These are phyloP conservation scores for Medicago ruthenica DNA, from an alignment of 306 rosid genomes.

Conservation along the genomic window DNA sequence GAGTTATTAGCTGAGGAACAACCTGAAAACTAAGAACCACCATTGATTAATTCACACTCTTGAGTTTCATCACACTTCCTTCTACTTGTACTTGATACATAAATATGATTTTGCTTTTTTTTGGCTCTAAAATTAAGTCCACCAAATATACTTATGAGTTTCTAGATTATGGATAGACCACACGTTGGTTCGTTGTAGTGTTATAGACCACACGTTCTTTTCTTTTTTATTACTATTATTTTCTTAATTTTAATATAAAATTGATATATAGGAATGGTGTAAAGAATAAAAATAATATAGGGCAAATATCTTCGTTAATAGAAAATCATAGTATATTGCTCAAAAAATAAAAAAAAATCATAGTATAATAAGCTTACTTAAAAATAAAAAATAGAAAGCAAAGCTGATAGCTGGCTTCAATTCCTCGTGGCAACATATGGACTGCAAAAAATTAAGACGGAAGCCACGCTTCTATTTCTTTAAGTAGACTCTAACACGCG, in stretches of 20 bases:
- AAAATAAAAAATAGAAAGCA: background rate
- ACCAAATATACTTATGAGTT: background rate
- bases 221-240: background rate
- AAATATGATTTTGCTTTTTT: background rate
- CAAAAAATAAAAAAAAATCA: too few species aligned
- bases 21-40: constrained; percentile 35
- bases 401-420: background rate
- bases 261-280: too few species aligned
- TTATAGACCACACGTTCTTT: constrained; percentile 10
- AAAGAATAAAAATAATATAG: too few species aligned
- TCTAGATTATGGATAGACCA: background rate
- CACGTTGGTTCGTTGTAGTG: background rate
- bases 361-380: too few species aligned
- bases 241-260: too few species aligned
- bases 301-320: background rate
- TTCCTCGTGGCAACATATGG: background rate
- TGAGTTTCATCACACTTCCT: background rate
- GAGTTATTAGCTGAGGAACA: constrained; percentile 42
- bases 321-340: too few species aligned
- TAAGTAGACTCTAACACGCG: constrained; percentile 1
- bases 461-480: background rate
- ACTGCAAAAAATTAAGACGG: background rate
- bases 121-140: background rate
- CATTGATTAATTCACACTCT: background rate
- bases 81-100: background rate